Evolutionary conservation across 345 rosid genomes (phyloP), one percentile per base, ranked within the genome.

Genomic region (Viola odorata): DNA sequence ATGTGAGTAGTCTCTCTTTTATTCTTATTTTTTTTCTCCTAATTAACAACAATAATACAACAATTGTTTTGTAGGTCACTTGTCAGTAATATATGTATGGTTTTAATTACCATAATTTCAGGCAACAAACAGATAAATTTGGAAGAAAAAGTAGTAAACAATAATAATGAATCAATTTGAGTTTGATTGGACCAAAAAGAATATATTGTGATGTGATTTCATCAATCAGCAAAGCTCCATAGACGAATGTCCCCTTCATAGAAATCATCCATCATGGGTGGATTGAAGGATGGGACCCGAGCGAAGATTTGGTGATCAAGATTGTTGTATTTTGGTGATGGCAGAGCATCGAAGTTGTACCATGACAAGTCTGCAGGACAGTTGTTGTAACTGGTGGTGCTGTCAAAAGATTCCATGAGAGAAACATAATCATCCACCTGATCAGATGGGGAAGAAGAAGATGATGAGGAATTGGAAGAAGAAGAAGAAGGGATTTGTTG

Each of bases 151-250:
- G 56, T 61, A 67, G 50, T 67, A 79, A 58, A 49, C 37, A 53
- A 40, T 14, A 58, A 49, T 17, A 53, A 40, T 14, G 37, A 9
- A 37, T 13, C 44, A 14, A 40, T 39, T 12, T 37, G 15, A 36
- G 6, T 55, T 65, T 55, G 38, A 16, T 63, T 7, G 45, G 15
- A 11, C 13, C 40, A 41, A 41, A n/a, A 65, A 55, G 38, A 65
- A 65, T 37, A 41, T 55, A 17, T 11, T 32, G 8, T 36, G 12
- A 5, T 13, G 6, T 37, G 42, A 38, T 11, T 58, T 8, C 7
- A 37, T 50, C 60, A 45, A 12, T 80, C 77, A 80, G 70, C 84
- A 75, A 91, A 91, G 71, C 80, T 89, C 98, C 98, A 91, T 16
- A 91, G 75, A 60, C 80, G 81, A 75, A 91, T 80, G 62, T 89